These are phyloP conservation scores for Multifurca ochricompacta DNA, from an alignment of 768 basidiomycete genomes.

Conservation along the genomic window DNA sequence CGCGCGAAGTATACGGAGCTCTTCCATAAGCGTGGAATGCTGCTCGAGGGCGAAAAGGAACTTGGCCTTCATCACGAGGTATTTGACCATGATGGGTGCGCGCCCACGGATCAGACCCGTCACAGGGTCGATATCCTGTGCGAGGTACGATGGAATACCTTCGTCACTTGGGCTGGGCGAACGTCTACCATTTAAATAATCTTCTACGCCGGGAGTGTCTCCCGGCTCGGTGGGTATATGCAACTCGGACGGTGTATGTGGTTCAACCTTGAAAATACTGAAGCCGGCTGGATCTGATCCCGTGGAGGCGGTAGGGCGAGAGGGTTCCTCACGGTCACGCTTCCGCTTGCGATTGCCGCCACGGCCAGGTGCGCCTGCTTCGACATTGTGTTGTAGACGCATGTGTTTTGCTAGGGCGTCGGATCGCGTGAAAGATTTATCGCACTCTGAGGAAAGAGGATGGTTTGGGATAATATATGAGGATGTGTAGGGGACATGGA, in stretches of 20 bases:
- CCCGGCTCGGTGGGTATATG: constrained; percentile 7
- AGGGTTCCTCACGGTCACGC: constrained; percentile 30
- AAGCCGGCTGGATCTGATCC: constrained; percentile 13
- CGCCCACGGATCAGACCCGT: constrained; percentile 63
- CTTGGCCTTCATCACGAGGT: constrained; percentile 72
- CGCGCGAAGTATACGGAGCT: constrained; percentile 46
- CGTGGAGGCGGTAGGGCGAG: constrained; percentile 18
- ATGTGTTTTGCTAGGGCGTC: constrained; percentile 92
- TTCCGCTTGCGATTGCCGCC: constrained; percentile 69
- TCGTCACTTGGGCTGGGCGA: constrained; percentile 32
- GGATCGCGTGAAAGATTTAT: constrained; percentile 90
- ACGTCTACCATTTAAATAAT: constrained; percentile 14
- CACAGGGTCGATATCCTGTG: constrained; percentile 41
- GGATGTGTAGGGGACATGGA: not conserved
- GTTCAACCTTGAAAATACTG: constrained; percentile 22
- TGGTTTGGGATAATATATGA: not conserved
- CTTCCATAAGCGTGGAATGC: constrained; percentile 56
- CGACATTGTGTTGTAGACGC: constrained; percentile 79
- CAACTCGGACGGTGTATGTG: constrained; percentile 4
- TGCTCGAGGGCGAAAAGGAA: constrained; percentile 60
- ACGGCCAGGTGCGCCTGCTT: constrained; percentile 63
- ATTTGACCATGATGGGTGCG: constrained; percentile 64
- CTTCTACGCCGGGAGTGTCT: constrained; percentile 5
- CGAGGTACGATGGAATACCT: constrained; percentile 47
- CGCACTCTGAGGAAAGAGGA: constrained; percentile 58